Base-by-base conservation (phyloP, 805 yeast species). In the Candida ortonii region DNA sequence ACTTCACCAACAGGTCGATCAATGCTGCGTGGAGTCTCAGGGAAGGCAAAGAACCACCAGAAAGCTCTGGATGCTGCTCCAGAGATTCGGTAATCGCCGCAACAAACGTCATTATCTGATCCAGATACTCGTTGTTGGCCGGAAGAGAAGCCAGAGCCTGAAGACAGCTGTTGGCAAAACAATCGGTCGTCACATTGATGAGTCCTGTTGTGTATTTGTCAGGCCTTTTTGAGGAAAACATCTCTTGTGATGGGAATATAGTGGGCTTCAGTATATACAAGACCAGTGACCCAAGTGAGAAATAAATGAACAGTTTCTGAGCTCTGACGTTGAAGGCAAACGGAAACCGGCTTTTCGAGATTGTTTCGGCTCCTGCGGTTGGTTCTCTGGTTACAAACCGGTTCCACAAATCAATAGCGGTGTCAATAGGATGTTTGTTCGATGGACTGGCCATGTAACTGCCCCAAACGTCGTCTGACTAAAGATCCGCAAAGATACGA, bases 151-250 rank as follows among this genome's bases (percentile, higher is more conserved):
- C 73, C 35, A 84, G 68, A 0, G 89, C 93, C 57, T 90, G 98
- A 13, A 93, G 52, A 1, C 89, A 79, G 6, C 94, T 76, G 53
- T 93, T 90, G 41, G 96, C 96, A 64, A 86, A 90, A 58, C 98
- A 90, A 56, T 88, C 96, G 46, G 86, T 85, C 40, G 89, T 73
- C 44, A 80, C 68, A 57, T 90, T 93, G 46, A 80, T 70, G 28
- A 90, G 64, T 3, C 97, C 97, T 0, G 93, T 86, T 8, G 95
- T 82, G 50, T 76, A 67, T 45, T 73, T 80, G 46, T 83, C 90
- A 6, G 82, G 78, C 53, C 93, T 64, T 30, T 64, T 68, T 16
- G 38, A 30, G 3, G 50, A 37, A 43, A 47, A 45, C 52, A 47
- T 47, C 6, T 29, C 20, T 19, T 32, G 20, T 3, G 33, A 22